Conservation (phyloP, 768 basidiomycete species). For the Ephemerocybe angulata region DNA sequence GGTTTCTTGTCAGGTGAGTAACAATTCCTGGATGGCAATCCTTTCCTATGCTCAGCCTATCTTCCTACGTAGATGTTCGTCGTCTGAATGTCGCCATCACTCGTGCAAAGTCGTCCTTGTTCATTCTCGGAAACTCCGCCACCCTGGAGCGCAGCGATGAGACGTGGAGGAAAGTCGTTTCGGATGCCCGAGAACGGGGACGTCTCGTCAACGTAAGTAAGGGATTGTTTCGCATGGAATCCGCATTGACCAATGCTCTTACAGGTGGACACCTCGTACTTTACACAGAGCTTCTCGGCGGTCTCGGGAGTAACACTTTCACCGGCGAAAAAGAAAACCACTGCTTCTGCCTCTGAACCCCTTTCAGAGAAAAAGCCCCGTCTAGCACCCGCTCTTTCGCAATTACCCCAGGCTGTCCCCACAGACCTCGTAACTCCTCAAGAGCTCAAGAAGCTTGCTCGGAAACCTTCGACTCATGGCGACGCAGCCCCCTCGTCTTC, state of each 20-base stretch:
- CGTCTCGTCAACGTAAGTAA: constrained; percentile 57
- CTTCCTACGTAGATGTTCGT: constrained; percentile 51
- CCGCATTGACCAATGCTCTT: not conserved
- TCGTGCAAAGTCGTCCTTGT: constrained; percentile 91
- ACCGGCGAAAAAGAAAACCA: constrained; percentile 4
- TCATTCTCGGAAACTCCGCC: constrained; percentile 85
- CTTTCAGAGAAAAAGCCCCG: constrained; percentile 5
- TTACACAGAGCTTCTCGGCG: constrained; percentile 21
- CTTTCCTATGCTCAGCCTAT: no score
- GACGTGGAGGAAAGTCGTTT: constrained; percentile 74
- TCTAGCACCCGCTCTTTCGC: not conserved
- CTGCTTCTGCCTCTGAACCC: no score
- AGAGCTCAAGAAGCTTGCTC: constrained; percentile 19
- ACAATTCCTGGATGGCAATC: no score
- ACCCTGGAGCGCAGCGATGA: constrained; percentile 85
- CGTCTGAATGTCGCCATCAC: constrained; percentile 99
- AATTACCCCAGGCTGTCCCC: constrained; percentile 21
- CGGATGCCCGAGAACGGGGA: constrained; percentile 64
- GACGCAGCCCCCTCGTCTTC: constrained; percentile 27
- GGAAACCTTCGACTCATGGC: constrained; percentile 3
- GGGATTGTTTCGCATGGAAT: not conserved
- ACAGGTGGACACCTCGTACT: constrained; percentile 32
- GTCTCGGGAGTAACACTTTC: not conserved
- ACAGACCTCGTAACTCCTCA: constrained; percentile 37
- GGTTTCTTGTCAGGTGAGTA: constrained; percentile 81